Evolutionary conservation across 805 yeast species (phyloP).

Genomic region (Pichia rugopelliculosa): DNA sequence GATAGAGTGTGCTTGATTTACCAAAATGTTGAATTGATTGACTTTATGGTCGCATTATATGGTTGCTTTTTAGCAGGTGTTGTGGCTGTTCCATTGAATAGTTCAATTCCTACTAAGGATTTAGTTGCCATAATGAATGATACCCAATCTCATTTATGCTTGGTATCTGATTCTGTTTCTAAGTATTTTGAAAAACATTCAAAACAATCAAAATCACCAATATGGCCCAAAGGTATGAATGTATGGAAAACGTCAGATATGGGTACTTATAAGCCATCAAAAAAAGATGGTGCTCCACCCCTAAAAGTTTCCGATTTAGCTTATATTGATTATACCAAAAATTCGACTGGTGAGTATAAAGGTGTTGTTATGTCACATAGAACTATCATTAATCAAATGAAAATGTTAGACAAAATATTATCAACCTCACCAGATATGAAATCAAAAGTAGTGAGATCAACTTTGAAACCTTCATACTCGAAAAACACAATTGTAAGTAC

Average conservation of each 20-base stretch:
- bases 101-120: constrained; percentile 61
- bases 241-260: constrained; percentile 84
- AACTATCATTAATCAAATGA: constrained; percentile 84
- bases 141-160: constrained; percentile 69
- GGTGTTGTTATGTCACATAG: constrained; percentile 92
- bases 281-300: constrained; percentile 53
- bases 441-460: constrained; percentile 43
- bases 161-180: constrained; percentile 73
- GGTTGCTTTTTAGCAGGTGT: constrained; percentile 93
- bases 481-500: constrained; percentile 55
- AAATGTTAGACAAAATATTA: constrained; percentile 59
- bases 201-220: constrained; percentile 18
- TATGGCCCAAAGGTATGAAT: constrained; percentile 67
- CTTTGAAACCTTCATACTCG: constrained; percentile 38
- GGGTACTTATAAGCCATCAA: constrained; percentile 60
- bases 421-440: constrained; percentile 44
- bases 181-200: constrained; percentile 65
- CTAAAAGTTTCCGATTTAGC: constrained; percentile 78
- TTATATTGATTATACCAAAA: constrained; percentile 84
- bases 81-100: constrained; percentile 88
- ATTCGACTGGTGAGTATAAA: constrained; percentile 83
- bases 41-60: constrained; percentile 75
- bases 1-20: constrained; percentile 82
- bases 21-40: constrained; percentile 75
- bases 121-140: constrained; percentile 62